Conservation (phyloP, 2,329 filamentous ascomycete species). For the Cyphellophora attinorum region DNA sequence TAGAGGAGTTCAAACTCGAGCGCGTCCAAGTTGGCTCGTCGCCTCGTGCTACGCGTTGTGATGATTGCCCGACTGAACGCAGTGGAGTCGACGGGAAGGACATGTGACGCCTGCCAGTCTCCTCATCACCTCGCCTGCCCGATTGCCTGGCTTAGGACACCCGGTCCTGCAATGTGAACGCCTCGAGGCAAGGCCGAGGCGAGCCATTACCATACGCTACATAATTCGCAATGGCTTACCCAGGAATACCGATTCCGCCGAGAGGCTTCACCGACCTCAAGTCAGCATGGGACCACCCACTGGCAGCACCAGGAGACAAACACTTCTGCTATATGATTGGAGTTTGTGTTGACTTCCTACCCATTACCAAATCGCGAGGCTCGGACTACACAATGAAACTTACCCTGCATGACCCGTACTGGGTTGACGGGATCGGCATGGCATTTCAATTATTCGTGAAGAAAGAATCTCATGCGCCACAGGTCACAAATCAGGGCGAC, state of each 20-base stretch:
- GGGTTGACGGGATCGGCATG: constrained; percentile 32
- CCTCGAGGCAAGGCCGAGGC: too few species aligned
- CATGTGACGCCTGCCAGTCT: too few species aligned
- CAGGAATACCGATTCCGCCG: constrained; percentile 19
- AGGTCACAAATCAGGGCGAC: constrained; percentile 44
- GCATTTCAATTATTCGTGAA: constrained; percentile 54
- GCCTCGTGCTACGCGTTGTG: too few species aligned
- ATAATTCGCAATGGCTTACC: constrained; percentile 15
- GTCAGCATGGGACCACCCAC: not conserved
- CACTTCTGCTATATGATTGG: constrained; percentile 48
- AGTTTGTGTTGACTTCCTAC: constrained; percentile 56
- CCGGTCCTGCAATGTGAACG: too few species aligned
- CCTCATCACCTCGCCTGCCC: too few species aligned
- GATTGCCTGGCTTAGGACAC: too few species aligned
- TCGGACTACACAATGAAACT: constrained; percentile 54
- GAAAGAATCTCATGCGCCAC: constrained; percentile 32
- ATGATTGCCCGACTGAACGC: too few species aligned
- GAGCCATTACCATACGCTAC: too few species aligned
- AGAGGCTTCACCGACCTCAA: constrained; percentile 28
- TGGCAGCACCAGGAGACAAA: constrained; percentile 1
- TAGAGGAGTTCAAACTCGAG: too few species aligned
- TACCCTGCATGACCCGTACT: constrained; percentile 50
- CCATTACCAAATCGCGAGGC: constrained; percentile 42
- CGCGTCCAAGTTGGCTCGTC: too few species aligned
- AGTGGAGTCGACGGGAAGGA: too few species aligned